Evolutionary conservation across 2,329 filamentous ascomycete species (phyloP), one percentile per base, ranked within the genome.

Genomic region (Xylaria hypoxylon): DNA sequence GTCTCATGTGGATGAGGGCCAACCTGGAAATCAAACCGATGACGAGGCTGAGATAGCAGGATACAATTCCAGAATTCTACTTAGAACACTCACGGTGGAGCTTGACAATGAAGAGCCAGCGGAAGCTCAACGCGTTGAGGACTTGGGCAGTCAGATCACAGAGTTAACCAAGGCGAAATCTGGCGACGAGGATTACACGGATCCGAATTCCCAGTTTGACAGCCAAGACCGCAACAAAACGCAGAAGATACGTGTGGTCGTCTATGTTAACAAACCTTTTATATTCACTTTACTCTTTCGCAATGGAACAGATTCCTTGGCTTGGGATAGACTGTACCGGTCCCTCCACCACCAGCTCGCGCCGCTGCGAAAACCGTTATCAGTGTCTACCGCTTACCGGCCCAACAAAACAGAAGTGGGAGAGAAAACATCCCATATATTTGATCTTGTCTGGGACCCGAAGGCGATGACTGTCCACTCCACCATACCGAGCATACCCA

Each of bases 241-340:
- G 2, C 82, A 83, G 65, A 87, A 85, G 71, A 77, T 94, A 47
- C 87, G 90, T 0, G 89, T 92, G 1, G 85, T 94, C 6, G 86
- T 94, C 56, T 94, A 94, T 74, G 86, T 90, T 51, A 88, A 89
- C 76, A 86, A 85, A 26, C 92, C 92, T 0, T 95, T 95, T 78
- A 86, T 95, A 53, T 94, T 92, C 76, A 87, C 90, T 1, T 90
- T 96, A 67, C 81, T 96, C 3, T 95, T 95, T 77, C 80, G 85
- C 53, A 80, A 85, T 47, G 83, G 83, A 52, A 90, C 90, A 6
- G 83, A 87, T 60, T 86, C 87, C 1, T 77, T 90, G 1, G 84
- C 84, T 3, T 85, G 82, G 76, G 81, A 85, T n/a, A 73, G 80
- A 0, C 78, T 90, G 7, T 90, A 90, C 74, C 83, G 83, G 51